Evolutionary conservation across 257 asterid genomes (phyloP).

Genomic region (Lycium barbarum): DNA sequence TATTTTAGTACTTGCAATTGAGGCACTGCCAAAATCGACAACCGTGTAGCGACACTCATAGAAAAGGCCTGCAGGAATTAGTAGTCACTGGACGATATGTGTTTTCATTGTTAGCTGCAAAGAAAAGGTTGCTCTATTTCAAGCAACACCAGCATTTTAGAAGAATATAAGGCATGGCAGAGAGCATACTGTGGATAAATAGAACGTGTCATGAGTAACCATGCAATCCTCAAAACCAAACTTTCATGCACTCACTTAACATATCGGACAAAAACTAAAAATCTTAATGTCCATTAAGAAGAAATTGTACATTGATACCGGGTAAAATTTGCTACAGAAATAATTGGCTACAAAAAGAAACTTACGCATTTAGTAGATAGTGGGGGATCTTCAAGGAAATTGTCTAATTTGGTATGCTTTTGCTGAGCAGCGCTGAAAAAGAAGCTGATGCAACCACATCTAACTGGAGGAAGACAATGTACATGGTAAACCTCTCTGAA

Average conservation of each 20-base stretch:
- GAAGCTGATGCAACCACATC: conserved; percentile 68
- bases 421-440: conserved; percentile 55
- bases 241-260: background rate
- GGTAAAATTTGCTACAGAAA: background rate
- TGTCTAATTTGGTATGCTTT: conserved; percentile 68
- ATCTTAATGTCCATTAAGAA: background rate
- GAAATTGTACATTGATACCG: background rate
- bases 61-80: background rate
- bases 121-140: background rate
- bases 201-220: background rate
- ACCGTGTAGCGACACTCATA: background rate
- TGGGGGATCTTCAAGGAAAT: conserved; percentile 78
- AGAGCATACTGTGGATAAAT: background rate
- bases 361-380: conserved; percentile 87
- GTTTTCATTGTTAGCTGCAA: background rate
- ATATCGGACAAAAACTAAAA: conserved; percentile 1
- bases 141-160: conserved; percentile 9
- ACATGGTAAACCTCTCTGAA: background rate
- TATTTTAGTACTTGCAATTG: conserved; percentile 16
- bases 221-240: background rate
- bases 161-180: background rate
- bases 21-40: background rate
- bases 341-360: conserved; percentile 15
- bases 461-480: conserved; percentile 37
- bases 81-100: background rate